These are phyloP conservation scores for Alternaria triticina DNA, from an alignment of 2,329 filamentous ascomycete species.

Conservation along the genomic window DNA sequence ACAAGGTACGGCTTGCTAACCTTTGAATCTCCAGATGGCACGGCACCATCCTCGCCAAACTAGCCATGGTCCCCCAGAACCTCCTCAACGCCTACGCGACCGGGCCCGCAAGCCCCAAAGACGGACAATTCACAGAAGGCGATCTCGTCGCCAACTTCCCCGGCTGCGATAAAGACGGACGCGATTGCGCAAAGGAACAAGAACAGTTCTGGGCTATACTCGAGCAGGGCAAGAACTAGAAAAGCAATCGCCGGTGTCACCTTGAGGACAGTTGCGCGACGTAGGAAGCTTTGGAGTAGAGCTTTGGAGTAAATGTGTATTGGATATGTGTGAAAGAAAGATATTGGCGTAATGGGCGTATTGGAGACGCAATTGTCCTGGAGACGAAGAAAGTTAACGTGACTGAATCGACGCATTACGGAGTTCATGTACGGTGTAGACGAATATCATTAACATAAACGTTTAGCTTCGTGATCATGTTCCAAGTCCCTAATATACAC, in stretches of 20 bases:
- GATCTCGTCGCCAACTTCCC: slow-evolving; percentile 84
- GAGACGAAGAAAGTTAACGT: neutral
- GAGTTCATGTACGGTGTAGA: neutral
- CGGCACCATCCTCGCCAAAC: slow-evolving; percentile 87
- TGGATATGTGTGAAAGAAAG: neutral
- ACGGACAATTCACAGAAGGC: slow-evolving; percentile 75
- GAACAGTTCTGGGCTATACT: slow-evolving; percentile 55
- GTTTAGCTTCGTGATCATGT: neutral
- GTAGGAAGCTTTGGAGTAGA: neutral
- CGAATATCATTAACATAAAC: neutral
- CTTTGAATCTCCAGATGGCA: slow-evolving; percentile 75
- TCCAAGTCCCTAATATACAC: neutral
- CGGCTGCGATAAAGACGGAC: slow-evolving; percentile 67
- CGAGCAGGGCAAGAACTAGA: slow-evolving; percentile 25
- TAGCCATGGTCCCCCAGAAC: slow-evolving; percentile 88
- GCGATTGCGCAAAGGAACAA: slow-evolving; percentile 76
- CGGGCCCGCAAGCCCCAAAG: slow-evolving; percentile 37
- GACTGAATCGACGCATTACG: neutral
- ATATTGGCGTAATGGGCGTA: slow-evolving; percentile 4
- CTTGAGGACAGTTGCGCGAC: neutral
- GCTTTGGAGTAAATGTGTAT: neutral
- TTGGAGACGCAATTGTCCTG: neutral
- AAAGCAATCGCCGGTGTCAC: neutral
- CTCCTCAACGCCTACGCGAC: slow-evolving; percentile 77
- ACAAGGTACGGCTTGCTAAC: neutral